Evolutionary conservation across 495 filamentous ascomycete genomes (phyloP).

Genomic region (Opeltia flavorubescens): DNA sequence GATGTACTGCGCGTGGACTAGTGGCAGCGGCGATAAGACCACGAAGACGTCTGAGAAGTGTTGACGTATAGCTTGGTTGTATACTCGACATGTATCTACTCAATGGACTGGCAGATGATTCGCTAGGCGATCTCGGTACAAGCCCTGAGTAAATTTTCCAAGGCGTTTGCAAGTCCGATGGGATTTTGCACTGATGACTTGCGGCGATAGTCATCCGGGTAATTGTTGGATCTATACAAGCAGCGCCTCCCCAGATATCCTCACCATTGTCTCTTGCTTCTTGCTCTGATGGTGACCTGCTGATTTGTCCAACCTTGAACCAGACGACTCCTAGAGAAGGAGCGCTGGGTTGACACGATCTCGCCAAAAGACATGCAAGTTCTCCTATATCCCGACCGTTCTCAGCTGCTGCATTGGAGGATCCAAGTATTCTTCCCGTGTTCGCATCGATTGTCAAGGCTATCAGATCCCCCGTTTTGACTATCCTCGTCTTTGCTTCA

Average conservation of each 20-base stretch:
- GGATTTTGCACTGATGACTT: conserved; percentile 62
- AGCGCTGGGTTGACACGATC: neutral
- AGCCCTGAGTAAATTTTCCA: conserved; percentile 82
- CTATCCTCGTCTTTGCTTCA: conserved; percentile 57
- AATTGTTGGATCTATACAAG: conserved; percentile 64
- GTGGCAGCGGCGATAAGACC: conserved; percentile 82
- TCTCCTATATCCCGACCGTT: conserved; percentile 11
- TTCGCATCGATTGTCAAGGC: conserved; percentile 64
- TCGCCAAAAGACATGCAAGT: conserved; percentile 3
- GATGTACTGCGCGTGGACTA: conserved; percentile 69
- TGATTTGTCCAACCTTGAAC: conserved; percentile 72
- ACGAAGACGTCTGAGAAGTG: conserved; percentile 59
- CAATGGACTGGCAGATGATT: conserved; percentile 5
- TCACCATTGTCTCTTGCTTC: conserved; percentile 37
- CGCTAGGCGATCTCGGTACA: conserved; percentile 38
- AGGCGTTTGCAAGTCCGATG: conserved; percentile 52
- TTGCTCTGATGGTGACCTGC: conserved; percentile 32
- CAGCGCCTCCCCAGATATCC: conserved; percentile 69
- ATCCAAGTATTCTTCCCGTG: conserved; percentile 8
- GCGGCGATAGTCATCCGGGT: conserved; percentile 84
- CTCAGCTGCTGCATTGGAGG: conserved; percentile 5
- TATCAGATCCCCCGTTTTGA: conserved; percentile 76
- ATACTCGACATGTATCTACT: conserved; percentile 12
- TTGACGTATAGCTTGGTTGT: conserved; percentile 40
- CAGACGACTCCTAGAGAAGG: conserved; percentile 52